A percentile compares a stretch with the other conserved stretches of the same genome.
phyloP scores from a whole-genome alignment of 768 basidiomycete genomes.

The Imleria badia region DNA sequence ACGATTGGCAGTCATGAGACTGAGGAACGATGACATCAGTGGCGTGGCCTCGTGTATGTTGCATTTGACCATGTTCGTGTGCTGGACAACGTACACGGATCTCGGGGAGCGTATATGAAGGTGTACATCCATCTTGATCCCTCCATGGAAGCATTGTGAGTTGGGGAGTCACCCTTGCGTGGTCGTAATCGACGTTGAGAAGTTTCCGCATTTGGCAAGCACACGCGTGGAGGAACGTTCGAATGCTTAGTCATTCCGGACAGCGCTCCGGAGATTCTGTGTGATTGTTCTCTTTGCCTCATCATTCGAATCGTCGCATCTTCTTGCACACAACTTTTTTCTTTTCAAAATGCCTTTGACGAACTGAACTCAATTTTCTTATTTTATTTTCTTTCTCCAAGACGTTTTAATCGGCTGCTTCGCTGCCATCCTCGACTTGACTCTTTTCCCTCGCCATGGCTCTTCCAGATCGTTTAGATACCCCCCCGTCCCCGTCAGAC shows the following conservation, averaged over 20 bases:
- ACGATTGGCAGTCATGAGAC: not conserved
- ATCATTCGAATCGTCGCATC: constrained; percentile 15
- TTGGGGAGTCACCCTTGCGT: too few relatives aligned
- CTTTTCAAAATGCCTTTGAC: constrained; percentile 7
- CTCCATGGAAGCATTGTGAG: too few relatives aligned
- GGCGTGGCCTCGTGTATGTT: constrained; percentile 3
- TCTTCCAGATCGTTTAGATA: constrained; percentile 39
- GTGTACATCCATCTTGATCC: not conserved
- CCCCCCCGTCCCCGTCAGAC: constrained; percentile 54
- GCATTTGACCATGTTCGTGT: not conserved
- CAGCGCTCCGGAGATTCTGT: constrained; percentile 4
- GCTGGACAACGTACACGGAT: not conserved
- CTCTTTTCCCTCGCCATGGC: constrained; percentile 31
- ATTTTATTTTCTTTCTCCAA: not conserved
- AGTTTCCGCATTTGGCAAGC: not conserved
- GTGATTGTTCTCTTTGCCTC: constrained; percentile 11
- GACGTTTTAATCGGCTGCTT: not conserved
- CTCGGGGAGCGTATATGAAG: not conserved
- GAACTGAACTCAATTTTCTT: constrained; percentile 8
- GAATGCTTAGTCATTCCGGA: constrained; percentile 26
- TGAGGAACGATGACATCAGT: constrained; percentile 1
- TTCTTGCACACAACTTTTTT: too few relatives aligned
- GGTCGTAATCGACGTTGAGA: not conserved
- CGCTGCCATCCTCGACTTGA: not conserved
- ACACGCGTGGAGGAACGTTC: not conserved